Percentiles rank a stretch among this genome's conserved stretches.
Conservation (phyloP, 495 filamentous ascomycete genomes). For the Aspergillus olivimuriae region DNA sequence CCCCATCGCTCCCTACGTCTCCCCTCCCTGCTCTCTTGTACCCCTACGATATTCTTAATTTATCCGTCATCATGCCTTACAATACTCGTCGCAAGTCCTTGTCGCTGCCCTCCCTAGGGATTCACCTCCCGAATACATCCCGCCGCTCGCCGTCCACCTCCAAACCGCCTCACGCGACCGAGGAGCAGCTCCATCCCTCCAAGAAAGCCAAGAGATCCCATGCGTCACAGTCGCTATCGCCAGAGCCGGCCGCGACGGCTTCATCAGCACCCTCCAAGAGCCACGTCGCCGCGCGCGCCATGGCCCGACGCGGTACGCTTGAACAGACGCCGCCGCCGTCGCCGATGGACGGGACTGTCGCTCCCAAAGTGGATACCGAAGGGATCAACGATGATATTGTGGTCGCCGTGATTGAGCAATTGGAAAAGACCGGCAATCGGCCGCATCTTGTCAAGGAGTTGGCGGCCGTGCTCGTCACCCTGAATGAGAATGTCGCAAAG, state of each 20-base stretch:
- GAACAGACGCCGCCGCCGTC: slow-evolving; percentile 86
- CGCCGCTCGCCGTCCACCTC: slow-evolving; percentile 60
- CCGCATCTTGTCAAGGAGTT: slow-evolving; percentile 95
- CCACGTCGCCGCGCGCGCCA: slow-evolving; percentile 38
- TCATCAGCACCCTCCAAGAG: slow-evolving; percentile 26
- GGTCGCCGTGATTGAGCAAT: slow-evolving; percentile 80
- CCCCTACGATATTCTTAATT: slow-evolving; percentile 4
- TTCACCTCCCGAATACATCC: slow-evolving; percentile 76
- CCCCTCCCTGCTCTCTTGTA: background rate
- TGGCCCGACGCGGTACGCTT: slow-evolving; percentile 42
- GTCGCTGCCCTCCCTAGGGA: slow-evolving; percentile 87
- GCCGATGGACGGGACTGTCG: slow-evolving; percentile 48
- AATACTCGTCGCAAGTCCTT: slow-evolving; percentile 97
- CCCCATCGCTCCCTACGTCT: slow-evolving; percentile 7
- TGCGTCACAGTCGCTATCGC: slow-evolving; percentile 47
- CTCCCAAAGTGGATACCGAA: slow-evolving; percentile 73
- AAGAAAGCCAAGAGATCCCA: slow-evolving; percentile 89
- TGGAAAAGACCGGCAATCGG: slow-evolving; percentile 87
- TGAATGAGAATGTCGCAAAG: slow-evolving; percentile 85
- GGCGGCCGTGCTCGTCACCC: slow-evolving; percentile 66
- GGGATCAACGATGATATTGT: slow-evolving; percentile 95
- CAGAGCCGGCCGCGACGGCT: slow-evolving; percentile 37
- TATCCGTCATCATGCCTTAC: slow-evolving; percentile 67
- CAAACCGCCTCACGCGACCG: slow-evolving; percentile 45
- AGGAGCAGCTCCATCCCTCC: slow-evolving; percentile 55